These are phyloP conservation scores for Psidium guajava DNA, from an alignment of 345 rosid species.

Conservation along the genomic window DNA sequence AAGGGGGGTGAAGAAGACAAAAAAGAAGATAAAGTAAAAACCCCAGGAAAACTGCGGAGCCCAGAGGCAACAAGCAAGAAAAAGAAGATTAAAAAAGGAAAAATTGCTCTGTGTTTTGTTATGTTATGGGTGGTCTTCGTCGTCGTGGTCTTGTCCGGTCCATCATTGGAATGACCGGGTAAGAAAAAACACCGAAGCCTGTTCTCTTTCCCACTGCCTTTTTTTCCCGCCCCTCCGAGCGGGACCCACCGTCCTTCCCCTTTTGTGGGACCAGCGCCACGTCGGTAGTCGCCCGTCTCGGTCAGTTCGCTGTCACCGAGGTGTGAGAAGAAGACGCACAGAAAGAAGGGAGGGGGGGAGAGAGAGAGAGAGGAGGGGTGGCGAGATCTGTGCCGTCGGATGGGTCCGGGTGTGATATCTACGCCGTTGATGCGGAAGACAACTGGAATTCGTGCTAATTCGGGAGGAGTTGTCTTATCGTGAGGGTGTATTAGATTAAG, in stretches of 20 bases:
- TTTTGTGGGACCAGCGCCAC: background rate
- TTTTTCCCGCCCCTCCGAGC: background rate
- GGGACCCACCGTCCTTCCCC: background rate
- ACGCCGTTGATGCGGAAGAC: slow-evolving; percentile 11
- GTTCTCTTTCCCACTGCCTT: background rate
- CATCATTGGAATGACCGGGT: background rate
- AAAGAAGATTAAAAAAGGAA: too few relatives aligned
- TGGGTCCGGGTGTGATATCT: background rate
- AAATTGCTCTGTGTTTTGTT: background rate
- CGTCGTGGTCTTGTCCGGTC: background rate
- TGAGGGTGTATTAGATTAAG: background rate
- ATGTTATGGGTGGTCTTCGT: background rate
- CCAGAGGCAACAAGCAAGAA: background rate
- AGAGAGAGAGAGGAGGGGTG: slow-evolving; percentile 12
- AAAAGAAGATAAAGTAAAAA: background rate
- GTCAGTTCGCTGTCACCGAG: slow-evolving; percentile 33
- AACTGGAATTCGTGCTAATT: slow-evolving; percentile 15
- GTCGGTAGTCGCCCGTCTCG: background rate
- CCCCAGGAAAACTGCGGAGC: background rate
- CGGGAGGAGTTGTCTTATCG: background rate
- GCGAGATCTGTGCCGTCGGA: slow-evolving; percentile 21
- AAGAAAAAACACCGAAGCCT: background rate
- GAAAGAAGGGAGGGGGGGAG: slow-evolving; percentile 8
- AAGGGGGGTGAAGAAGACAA: too few relatives aligned
- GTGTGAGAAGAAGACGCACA: slow-evolving; percentile 18